Base-by-base conservation (phyloP, 2,329 filamentous ascomycete genomes). In the Aspergillus sp. region DNA sequence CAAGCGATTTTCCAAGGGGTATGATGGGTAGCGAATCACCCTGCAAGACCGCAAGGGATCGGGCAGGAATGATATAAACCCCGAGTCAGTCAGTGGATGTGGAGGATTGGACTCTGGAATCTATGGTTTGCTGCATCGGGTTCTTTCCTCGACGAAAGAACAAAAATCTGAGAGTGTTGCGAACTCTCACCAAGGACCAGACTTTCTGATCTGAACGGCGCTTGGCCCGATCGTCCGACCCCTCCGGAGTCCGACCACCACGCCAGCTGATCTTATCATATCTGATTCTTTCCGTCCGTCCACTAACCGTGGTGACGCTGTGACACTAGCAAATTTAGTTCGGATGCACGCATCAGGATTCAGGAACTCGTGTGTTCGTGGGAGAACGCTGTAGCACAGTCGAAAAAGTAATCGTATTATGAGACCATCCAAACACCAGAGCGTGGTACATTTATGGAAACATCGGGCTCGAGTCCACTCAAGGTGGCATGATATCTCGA, bases 261-360 rank as follows among this genome's bases (percentile, higher is more conserved):
- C 49, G 49, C 55, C 64, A 64, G 59, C 49, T 63, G 63, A 69
- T 68, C 66, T 70, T 69, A 70, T 69, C 66, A 69, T 69, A 68
- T 69, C 68, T 66, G 66, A 69, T 69, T 63, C 46, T 63, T 51
- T 54, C 54, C 58, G 2, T 49, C 47, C 41, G 25, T 28, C 54
- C 61, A 59, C 57, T 59, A 53, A 56, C 52, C 51, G 52, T 57
- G 57, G 58, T 58, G 45, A 56, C 54, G 19, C 31, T 50, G 62
- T 50, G 31, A 62, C 53, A 58, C 58, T 63, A 57, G 57, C 57
- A 50, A 46, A 60, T 45, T 59, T 61, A 54, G 50, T 61, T 31
- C 22, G 22, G 47, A 23, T 48, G 51, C 54, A 59, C 49, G 49
- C 49, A 45, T 55, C 49, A 54, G 54, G 51, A 63, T 49, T 55